Evolutionary conservation across 768 basidiomycete genomes (phyloP).

Genomic region (Pleurotus sapidus): DNA sequence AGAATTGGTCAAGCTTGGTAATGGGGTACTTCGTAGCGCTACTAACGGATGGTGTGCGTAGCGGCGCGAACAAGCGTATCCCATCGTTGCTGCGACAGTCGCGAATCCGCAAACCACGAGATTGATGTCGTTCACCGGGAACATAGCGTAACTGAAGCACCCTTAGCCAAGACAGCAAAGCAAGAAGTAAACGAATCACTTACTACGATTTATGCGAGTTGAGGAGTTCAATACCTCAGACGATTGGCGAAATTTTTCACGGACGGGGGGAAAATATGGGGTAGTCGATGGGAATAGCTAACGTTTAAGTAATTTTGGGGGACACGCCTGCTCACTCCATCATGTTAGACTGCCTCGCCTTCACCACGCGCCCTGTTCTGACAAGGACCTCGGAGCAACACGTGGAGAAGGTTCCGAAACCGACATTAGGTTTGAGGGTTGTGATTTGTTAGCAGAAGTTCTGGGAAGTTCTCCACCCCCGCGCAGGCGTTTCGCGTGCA

Average conservation of each 20-base stretch:
- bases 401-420: neutral
- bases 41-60: slow-evolving; percentile 27
- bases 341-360: slow-evolving; percentile 7
- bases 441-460: neutral
- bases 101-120: slow-evolving; percentile 55
- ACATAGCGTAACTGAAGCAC: slow-evolving; percentile 25
- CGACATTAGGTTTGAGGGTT: slow-evolving; percentile 5
- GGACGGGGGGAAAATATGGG: slow-evolving; percentile 1
- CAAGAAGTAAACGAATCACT: neutral
- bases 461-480: no score
- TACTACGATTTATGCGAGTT: neutral
- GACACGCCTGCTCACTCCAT: slow-evolving; percentile 5
- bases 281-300: neutral
- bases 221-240: neutral
- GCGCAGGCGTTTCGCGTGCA: no score
- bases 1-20: slow-evolving; percentile 1
- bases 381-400: neutral
- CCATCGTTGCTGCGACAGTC: slow-evolving; percentile 57
- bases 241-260: neutral
- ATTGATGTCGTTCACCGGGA: slow-evolving; percentile 47
- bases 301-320: slow-evolving; percentile 8
- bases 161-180: neutral
- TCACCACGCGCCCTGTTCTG: neutral
- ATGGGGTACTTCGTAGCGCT: slow-evolving; percentile 5
- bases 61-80: slow-evolving; percentile 53